Base-by-base conservation (phyloP, 163 green algal genomes). In the Chloroidium sp. region DNA sequence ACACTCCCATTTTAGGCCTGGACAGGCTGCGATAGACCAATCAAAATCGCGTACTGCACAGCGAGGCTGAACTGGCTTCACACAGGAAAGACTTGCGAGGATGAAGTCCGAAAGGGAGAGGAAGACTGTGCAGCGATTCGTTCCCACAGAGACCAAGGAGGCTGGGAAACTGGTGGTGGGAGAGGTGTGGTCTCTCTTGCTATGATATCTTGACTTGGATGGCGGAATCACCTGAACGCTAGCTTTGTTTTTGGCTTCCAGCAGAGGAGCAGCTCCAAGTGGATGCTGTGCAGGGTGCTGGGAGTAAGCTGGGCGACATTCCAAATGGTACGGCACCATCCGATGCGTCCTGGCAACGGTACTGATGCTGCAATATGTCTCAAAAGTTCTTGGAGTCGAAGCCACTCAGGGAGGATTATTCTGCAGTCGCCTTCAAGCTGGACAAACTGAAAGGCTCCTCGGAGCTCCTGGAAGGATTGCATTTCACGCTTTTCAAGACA, bases 301-400 rank as follows among this genome's bases (percentile, higher is more conserved):
- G 87, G 59, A 79, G 69, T 0, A 84, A 84, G 72, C 82, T 91
- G 58, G 79, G 82, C 0, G 87, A 91, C 77, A 91, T 91, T 62
- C 87, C 87, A 36, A 91, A 91, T 62, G 85, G 84, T 87, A 10
- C 36, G 36, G 36, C 36, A 36, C 36, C 36, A 36, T 36, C 36
- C 36, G 36, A 36, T 36, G 36, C 36, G 36, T 36, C 36, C 36
- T 36, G 36, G 36, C 36, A 36, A 36, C 36, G 36, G 36, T 36
- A 36, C 36, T 36, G 36, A 36, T 36, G 59, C 1, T 69, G 4
- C 4, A 59, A 69, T 72, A 2, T 14, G 76, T 69, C 3, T 69
- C 4, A 79, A 8, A 2, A 8, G 8, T 80, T 80, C 59, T 36
- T 36, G 36, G 36, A 36, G 36, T 36, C 36, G 36, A 36, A 36